Conservation (phyloP, 345 rosid genomes). For the Acer negundo region DNA sequence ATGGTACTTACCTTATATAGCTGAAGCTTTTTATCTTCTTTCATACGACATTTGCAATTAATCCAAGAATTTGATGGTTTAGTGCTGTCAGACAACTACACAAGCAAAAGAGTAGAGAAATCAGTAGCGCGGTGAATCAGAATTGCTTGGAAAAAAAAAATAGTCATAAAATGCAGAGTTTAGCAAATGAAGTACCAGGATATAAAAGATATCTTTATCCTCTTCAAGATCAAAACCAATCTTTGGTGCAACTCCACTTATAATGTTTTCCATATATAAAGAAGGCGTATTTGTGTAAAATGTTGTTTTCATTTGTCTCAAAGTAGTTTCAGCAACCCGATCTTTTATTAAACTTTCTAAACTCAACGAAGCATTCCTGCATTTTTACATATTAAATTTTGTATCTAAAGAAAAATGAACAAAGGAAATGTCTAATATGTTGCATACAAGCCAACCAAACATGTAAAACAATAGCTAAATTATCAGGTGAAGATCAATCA, state of each 20-base stretch:
- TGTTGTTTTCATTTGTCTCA: conserved; percentile 20
- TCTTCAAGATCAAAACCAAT: conserved; percentile 12
- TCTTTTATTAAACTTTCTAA: conserved; percentile 8
- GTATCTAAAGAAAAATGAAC: too few relatives aligned
- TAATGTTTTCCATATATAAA: conserved; percentile 20
- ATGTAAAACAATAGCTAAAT: too few relatives aligned
- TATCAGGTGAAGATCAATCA: too few relatives aligned
- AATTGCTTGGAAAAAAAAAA: background rate
- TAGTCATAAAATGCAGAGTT: background rate
- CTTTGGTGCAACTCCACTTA: background rate
- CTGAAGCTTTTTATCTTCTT: conserved; percentile 46
- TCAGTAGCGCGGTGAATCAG: background rate
- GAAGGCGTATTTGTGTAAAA: conserved; percentile 20
- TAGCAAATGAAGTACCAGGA: conserved; percentile 15
- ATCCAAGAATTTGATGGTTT: too few relatives aligned
- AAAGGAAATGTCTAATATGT: too few relatives aligned
- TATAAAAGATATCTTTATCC: background rate
- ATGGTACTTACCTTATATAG: conserved; percentile 56
- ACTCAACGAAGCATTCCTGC: conserved; percentile 13
- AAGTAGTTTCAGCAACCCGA: conserved; percentile 8
- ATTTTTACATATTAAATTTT: background rate
- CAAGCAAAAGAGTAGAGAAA: background rate
- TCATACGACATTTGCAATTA: conserved; percentile 41
- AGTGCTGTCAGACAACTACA: conserved; percentile 15
- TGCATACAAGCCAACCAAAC: too few relatives aligned